Percentiles rank a stretch among this genome's conserved stretches.
Evolutionary conservation across 805 yeast species (phyloP).

Genomic region (Candida ascalaphidarum): DNA sequence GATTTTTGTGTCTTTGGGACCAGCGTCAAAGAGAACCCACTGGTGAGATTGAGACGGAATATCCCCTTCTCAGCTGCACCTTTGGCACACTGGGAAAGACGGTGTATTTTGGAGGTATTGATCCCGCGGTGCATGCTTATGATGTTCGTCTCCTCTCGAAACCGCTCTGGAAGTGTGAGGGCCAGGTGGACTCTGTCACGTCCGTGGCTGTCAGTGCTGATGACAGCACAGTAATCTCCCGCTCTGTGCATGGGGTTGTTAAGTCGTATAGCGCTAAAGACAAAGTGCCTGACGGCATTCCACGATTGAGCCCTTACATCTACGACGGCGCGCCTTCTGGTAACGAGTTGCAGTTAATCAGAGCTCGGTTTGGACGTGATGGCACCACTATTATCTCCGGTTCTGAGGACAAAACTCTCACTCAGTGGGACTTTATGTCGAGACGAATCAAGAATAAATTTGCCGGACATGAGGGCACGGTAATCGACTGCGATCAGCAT

Average conservation of each 20-base stretch:
- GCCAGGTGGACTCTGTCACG: constrained; percentile 44
- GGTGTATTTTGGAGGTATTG: constrained; percentile 59
- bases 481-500: constrained; percentile 51
- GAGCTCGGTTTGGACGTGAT: constrained; percentile 39
- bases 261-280: constrained; percentile 48
- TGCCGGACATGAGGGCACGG: constrained; percentile 56
- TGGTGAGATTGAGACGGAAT: constrained; percentile 33
- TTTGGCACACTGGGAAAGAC: constrained; percentile 28
- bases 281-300: constrained; percentile 27
- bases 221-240: constrained; percentile 39
- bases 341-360: constrained; percentile 41
- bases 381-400: constrained; percentile 44
- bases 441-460: constrained; percentile 39
- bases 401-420: constrained; percentile 49
- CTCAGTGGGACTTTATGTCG: constrained; percentile 53
- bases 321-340: constrained; percentile 54
- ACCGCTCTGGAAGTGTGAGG: constrained; percentile 39
- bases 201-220: constrained; percentile 42
- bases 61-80: constrained; percentile 47
- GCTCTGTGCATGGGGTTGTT: constrained; percentile 50
- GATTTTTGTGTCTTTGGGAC: constrained; percentile 57
- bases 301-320: constrained; percentile 35
- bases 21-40: constrained; percentile 41
- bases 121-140: constrained; percentile 51
- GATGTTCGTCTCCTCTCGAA: constrained; percentile 40